A percentile compares a stretch with the other conserved stretches of the same genome.
Conservation (phyloP, 495 filamentous ascomycete genomes). For the Trichoderma asperelloides region DNA sequence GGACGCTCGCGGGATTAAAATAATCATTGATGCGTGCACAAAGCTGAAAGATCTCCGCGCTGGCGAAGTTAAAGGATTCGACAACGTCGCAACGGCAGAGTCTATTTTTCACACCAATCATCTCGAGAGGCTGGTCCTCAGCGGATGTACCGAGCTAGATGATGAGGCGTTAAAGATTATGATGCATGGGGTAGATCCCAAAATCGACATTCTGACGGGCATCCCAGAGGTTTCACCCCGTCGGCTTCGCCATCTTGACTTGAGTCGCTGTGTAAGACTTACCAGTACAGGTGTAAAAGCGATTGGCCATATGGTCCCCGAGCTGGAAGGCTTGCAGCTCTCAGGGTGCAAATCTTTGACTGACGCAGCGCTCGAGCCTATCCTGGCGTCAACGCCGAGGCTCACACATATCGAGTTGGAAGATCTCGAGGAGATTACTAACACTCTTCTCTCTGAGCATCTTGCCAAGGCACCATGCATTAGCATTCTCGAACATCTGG, state of each 20-base stretch:
- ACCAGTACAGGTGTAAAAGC: slow-evolving; percentile 59
- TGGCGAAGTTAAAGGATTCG: slow-evolving; percentile 72
- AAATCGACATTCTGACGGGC: slow-evolving; percentile 69
- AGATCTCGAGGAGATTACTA: slow-evolving; percentile 70
- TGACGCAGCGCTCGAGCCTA: slow-evolving; percentile 60
- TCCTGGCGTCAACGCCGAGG: slow-evolving; percentile 63
- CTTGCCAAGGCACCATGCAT: slow-evolving; percentile 70
- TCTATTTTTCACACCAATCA: slow-evolving; percentile 71
- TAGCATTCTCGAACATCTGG: slow-evolving; percentile 62
- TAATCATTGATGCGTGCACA: slow-evolving; percentile 61
- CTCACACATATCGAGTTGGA: slow-evolving; percentile 88
- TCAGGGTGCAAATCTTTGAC: slow-evolving; percentile 61
- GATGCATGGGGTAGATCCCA: slow-evolving; percentile 61
- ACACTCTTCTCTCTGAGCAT: slow-evolving; percentile 55
- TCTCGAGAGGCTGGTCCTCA: slow-evolving; percentile 68
- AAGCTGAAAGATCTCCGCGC: slow-evolving; percentile 72
- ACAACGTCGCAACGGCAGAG: slow-evolving; percentile 57
- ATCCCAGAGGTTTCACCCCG: slow-evolving; percentile 69
- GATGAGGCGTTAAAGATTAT: slow-evolving; percentile 64
- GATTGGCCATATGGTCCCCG: slow-evolving; percentile 65
- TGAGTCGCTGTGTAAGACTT: slow-evolving; percentile 67
- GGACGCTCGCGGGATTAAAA: slow-evolving; percentile 69
- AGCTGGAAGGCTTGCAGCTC: slow-evolving; percentile 73
- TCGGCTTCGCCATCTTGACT: slow-evolving; percentile 72
- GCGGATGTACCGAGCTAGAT: slow-evolving; percentile 64